Conservation (phyloP, 2,329 filamentous ascomycete genomes). For the Pestalotiopsis sp. region DNA sequence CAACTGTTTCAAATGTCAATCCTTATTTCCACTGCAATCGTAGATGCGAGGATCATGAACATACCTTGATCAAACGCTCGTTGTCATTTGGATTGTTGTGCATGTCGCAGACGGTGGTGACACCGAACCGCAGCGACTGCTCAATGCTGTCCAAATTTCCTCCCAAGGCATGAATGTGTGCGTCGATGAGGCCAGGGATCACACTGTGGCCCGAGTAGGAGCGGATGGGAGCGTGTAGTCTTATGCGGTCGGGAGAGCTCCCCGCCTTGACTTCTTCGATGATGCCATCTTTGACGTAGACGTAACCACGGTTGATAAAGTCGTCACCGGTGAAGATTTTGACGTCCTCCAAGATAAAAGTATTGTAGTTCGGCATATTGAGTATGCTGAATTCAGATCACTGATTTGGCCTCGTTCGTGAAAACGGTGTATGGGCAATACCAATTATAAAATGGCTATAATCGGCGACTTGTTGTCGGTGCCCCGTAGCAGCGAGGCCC, state of each 20-base stretch:
- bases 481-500: neutral
- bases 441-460: neutral
- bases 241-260: neutral
- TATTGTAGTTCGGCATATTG: neutral
- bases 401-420: neutral
- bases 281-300: neutral
- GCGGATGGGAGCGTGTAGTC: neutral
- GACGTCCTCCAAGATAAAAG: neutral
- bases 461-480: neutral
- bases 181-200: constrained; percentile 53
- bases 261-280: neutral
- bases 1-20: neutral
- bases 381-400: neutral
- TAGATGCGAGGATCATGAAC: neutral
- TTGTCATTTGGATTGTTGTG: constrained; percentile 38
- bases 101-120: constrained; percentile 56
- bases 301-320: neutral
- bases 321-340: neutral
- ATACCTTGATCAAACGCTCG: constrained; percentile 21
- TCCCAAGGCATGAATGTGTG: constrained; percentile 48
- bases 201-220: constrained; percentile 49
- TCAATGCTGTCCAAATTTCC: constrained; percentile 36
- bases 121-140: constrained; percentile 50
- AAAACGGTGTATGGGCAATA: neutral
- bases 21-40: neutral